Evolutionary conservation across 495 filamentous ascomycete species (phyloP).

Genomic region (Podospora fimiseda): DNA sequence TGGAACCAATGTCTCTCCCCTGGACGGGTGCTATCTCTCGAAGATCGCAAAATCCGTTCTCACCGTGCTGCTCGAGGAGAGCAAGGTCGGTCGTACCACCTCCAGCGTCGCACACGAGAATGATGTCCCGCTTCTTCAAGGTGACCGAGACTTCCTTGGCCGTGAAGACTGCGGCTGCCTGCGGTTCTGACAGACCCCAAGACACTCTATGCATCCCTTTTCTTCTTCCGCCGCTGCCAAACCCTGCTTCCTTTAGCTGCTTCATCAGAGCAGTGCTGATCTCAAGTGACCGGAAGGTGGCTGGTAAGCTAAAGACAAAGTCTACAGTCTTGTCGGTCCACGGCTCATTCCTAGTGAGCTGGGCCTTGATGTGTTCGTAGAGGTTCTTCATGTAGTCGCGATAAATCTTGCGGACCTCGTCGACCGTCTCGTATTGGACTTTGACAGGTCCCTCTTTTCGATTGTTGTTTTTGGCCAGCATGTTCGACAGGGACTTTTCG

Average conservation of each 20-base stretch:
- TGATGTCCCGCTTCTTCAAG: not conserved
- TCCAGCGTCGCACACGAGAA: not conserved
- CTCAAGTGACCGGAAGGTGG: not conserved
- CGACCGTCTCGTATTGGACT: not conserved
- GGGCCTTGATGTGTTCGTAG: not conserved
- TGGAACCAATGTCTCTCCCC: not conserved
- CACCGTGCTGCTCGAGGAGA: not conserved
- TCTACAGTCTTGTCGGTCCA: not conserved
- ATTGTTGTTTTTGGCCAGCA: not conserved
- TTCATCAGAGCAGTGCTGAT: conserved; percentile 1
- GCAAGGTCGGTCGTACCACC: not conserved
- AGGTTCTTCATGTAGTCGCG: not conserved
- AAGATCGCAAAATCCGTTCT: not conserved
- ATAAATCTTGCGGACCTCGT: not conserved
- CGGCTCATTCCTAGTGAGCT: not conserved
- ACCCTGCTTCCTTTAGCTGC: not conserved
- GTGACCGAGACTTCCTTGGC: not conserved
- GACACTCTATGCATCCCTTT: not conserved
- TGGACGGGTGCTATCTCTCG: not conserved
- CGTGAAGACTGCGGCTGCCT: not conserved
- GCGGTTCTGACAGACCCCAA: not conserved
- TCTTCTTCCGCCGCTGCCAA: not conserved
- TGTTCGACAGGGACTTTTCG: not conserved
- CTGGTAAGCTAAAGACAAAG: not conserved
- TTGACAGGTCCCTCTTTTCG: not conserved